Percentiles rank a stretch among this genome's conserved stretches.
phyloP scores from a whole-genome alignment of 768 basidiomycete species.

The Gloeophyllum trabeum region DNA sequence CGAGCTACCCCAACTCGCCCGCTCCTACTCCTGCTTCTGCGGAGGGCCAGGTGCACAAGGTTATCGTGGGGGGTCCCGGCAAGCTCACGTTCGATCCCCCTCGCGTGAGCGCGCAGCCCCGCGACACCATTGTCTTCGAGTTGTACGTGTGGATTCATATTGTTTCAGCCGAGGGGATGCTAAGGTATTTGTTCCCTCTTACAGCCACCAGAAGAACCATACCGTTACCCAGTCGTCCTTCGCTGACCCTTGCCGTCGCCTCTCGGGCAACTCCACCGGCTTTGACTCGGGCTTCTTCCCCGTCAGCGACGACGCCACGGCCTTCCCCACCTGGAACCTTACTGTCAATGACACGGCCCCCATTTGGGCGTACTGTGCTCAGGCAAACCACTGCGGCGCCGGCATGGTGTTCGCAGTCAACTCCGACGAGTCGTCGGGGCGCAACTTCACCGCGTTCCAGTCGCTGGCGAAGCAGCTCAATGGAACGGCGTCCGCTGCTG shows the following conservation, averaged over 20 bases:
- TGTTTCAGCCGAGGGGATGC: not conserved
- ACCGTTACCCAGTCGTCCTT: constrained; percentile 55
- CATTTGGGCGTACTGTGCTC: constrained; percentile 13
- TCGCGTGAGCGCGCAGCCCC: constrained; percentile 33
- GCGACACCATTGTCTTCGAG: constrained; percentile 47
- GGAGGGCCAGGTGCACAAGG: constrained; percentile 35
- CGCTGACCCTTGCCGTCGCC: constrained; percentile 40
- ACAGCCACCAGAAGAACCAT: constrained; percentile 57
- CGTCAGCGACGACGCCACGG: constrained; percentile 29
- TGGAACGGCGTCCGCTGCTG: constrained; percentile 29
- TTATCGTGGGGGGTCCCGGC: constrained; percentile 41
- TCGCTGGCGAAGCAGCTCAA: constrained; percentile 41
- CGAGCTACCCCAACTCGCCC: constrained; percentile 42
- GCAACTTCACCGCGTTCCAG: constrained; percentile 48
- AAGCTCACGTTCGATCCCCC: constrained; percentile 39
- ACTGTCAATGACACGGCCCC: constrained; percentile 42
- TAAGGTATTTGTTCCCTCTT: not conserved
- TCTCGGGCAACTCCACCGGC: constrained; percentile 20
- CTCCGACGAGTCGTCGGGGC: constrained; percentile 33
- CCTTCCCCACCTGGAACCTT: constrained; percentile 43
- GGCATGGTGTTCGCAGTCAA: constrained; percentile 43
- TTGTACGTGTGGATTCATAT: constrained; percentile 30
- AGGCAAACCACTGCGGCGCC: constrained; percentile 21
- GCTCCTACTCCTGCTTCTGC: constrained; percentile 39
- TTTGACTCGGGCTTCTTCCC: constrained; percentile 47